Conservation (phyloP, 495 filamentous ascomycete species). For the Aspergillus indologenus region DNA sequence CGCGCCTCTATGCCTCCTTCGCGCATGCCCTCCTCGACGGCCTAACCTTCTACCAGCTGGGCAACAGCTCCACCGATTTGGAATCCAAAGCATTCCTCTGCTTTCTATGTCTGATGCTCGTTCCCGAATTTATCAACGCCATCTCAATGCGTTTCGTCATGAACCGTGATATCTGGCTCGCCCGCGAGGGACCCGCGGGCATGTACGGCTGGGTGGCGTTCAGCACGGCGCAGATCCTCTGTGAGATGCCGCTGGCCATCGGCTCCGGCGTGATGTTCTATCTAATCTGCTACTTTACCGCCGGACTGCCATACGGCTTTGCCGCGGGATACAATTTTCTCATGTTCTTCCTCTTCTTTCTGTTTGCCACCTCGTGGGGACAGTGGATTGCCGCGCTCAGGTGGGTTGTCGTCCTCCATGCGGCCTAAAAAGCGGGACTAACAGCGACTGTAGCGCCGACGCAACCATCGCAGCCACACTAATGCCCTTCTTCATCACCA, state of each 20-base stretch:
- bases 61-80: constrained; percentile 61
- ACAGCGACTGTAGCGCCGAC: constrained; percentile 49
- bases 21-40: constrained; percentile 74
- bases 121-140: constrained; percentile 71
- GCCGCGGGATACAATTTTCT: constrained; percentile 78
- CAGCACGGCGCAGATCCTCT: constrained; percentile 64
- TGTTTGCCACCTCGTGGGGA: constrained; percentile 71
- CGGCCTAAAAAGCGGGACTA: constrained; percentile 4
- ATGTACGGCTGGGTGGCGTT: constrained; percentile 73
- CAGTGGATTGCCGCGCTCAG: constrained; percentile 68
- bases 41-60: constrained; percentile 68
- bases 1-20: constrained; percentile 74
- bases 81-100: constrained; percentile 80
- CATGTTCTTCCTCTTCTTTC: constrained; percentile 73
- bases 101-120: constrained; percentile 76
- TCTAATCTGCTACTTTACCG: constrained; percentile 70
- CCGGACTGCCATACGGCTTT: constrained; percentile 55
- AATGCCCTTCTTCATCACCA: constrained; percentile 67
- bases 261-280: constrained; percentile 70
- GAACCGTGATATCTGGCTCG: constrained; percentile 65
- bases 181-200: constrained; percentile 72
- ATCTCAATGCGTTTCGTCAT: constrained; percentile 76
- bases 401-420: constrained; percentile 18
- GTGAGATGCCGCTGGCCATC: constrained; percentile 73
- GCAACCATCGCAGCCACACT: constrained; percentile 66